Base-by-base conservation (phyloP, 345 rosid genomes). In the Salix suchowensis region DNA sequence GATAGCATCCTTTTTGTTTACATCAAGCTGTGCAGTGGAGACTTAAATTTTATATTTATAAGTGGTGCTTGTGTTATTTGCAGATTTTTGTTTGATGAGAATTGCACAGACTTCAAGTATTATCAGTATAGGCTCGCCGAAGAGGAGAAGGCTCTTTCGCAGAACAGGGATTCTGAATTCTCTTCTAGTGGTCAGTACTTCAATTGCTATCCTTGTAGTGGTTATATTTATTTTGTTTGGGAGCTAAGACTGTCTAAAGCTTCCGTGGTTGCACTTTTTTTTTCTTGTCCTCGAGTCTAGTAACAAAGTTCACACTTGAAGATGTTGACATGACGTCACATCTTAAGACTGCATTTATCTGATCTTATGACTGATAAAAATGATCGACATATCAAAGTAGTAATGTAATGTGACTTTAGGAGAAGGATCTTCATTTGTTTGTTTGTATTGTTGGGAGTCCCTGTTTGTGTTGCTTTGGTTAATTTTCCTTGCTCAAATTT, bases 21-120 rank as follows among this genome's bases (percentile, higher is more conserved):
- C 15, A 50, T 30, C 26, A 16, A n/a, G 6, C 1, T 70, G n/a
- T 67, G 13, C 6, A 7, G 7, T 54, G 26, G 67, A 18, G 61
- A 10, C 60, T 52, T 66, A 50, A 18, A 13, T 13, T 14, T 66
- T 13, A 40, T n/a, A 73, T 39, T 34, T 72, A 71, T 44, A 61
- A 73, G 50, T 67, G 24, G 24, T 73, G 40, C 60, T 52, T 82
- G 16, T 73, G 50, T 74, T 48, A 36, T 65, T 5, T 84, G 81
- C 86, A 96, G 99, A 72, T 94, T 96, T 87, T 89, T 94, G 75
- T 94, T 91, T 80, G 94, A 96, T 68, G 88, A 88, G 89, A 85
- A 83, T 71, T 92, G 93, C 84, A 80, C 92, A 48, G 98, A 92
- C 69, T 94, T 89, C 88, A 94, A 94, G 77, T 96, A 96, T 75